Conservation (phyloP, 805 yeast species). For the Metschnikowia peoriensis region DNA sequence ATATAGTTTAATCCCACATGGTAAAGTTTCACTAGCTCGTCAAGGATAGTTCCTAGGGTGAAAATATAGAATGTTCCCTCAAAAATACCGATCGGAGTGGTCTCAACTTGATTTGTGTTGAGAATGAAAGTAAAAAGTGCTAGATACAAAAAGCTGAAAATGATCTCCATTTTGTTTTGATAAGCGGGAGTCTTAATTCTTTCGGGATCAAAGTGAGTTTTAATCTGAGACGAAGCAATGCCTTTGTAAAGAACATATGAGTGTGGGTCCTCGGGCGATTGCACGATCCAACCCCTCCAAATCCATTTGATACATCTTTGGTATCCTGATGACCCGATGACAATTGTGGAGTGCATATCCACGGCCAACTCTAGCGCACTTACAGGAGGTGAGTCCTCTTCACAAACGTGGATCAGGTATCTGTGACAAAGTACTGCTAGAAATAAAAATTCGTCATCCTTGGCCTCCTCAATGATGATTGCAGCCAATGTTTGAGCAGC, state of each 20-base stretch:
- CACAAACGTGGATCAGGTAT: conserved; percentile 62
- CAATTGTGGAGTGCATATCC: conserved; percentile 75
- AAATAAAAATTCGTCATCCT: conserved; percentile 60
- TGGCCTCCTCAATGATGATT: conserved; percentile 60
- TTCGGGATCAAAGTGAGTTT: conserved; percentile 74
- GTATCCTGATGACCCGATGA: conserved; percentile 77
- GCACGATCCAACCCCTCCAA: conserved; percentile 93
- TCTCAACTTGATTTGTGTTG: conserved; percentile 50
- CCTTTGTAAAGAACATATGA: conserved; percentile 65
- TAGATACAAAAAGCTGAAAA: conserved; percentile 63
- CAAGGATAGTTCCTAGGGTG: conserved; percentile 63
- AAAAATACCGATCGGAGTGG: conserved; percentile 33
- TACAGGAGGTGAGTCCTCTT: conserved; percentile 59
- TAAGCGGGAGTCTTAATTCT: conserved; percentile 82
- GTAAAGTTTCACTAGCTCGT: conserved; percentile 68
- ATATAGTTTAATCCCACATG: conserved; percentile 73
- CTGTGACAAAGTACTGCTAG: conserved; percentile 76
- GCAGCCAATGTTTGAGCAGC: conserved; percentile 79
- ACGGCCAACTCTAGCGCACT: conserved; percentile 83
- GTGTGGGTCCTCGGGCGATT: conserved; percentile 64
- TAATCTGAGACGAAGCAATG: conserved; percentile 51
- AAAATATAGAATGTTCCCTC: conserved; percentile 63
- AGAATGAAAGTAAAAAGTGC: conserved; percentile 60
- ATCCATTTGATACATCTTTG: conserved; percentile 86
- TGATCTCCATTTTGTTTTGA: conserved; percentile 71